Evolutionary conservation across 2,329 filamentous ascomycete genomes (phyloP).

Genomic region (Chaetomium olivaceum): DNA sequence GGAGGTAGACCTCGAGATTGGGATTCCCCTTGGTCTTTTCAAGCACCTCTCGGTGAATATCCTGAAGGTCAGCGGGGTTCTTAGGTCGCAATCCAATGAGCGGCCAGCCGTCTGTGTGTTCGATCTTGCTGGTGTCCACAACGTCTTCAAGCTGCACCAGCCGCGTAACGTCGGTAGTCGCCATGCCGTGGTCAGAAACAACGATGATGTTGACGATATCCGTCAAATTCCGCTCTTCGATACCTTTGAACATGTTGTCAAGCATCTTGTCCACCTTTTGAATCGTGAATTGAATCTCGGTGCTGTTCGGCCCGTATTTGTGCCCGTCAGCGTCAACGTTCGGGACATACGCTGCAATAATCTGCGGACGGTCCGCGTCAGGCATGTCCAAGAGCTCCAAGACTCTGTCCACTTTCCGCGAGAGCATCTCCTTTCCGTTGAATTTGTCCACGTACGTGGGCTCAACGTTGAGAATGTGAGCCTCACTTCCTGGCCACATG

Average conservation of each 20-base stretch:
- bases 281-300: slow-evolving; percentile 81
- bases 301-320: slow-evolving; percentile 89
- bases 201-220: slow-evolving; percentile 89
- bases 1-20: slow-evolving; percentile 83
- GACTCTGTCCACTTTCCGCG: slow-evolving; percentile 75
- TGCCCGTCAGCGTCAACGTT: slow-evolving; percentile 89
- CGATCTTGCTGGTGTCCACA: slow-evolving; percentile 73
- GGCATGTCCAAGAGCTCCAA: slow-evolving; percentile 83
- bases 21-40: slow-evolving; percentile 61
- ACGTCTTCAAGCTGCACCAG: slow-evolving; percentile 89
- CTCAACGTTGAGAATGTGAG: slow-evolving; percentile 72
- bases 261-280: slow-evolving; percentile 80
- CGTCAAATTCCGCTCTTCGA: slow-evolving; percentile 81
- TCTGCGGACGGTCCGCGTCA: slow-evolving; percentile 76
- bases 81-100: slow-evolving; percentile 85
- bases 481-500: slow-evolving; percentile 98
- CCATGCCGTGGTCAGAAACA: slow-evolving; percentile 99
- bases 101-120: slow-evolving; percentile 92
- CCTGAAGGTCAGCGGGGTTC: slow-evolving; percentile 62
- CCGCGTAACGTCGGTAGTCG: slow-evolving; percentile 78
- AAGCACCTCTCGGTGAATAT: slow-evolving; percentile 63
- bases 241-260: slow-evolving; percentile 69
- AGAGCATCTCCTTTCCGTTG: slow-evolving; percentile 73
- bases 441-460: slow-evolving; percentile 82
- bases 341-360: slow-evolving; percentile 93